Evolutionary conservation across 768 basidiomycete species (phyloP).

Genomic region (Baorangia bicolor): DNA sequence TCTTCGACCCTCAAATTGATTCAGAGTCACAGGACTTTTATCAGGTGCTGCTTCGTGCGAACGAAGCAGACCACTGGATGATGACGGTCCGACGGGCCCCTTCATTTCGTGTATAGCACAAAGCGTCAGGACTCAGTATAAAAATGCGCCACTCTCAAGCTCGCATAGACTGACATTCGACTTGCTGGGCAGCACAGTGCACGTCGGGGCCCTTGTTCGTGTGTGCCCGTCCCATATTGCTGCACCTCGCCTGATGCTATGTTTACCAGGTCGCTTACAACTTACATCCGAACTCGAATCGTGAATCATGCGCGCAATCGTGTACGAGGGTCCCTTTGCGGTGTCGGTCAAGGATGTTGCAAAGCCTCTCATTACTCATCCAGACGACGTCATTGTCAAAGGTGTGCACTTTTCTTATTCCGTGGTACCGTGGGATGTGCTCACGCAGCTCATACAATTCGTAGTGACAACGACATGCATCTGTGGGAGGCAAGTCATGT

Average conservation of each 20-base stretch:
- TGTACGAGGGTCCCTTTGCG: neutral
- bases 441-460: neutral
- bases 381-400: slow-evolving; percentile 6
- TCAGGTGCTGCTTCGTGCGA: neutral
- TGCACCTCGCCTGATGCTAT: neutral
- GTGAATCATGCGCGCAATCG: slow-evolving; percentile 2
- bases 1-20: neutral
- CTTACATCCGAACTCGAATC: neutral
- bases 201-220: neutral
- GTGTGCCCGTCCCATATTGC: neutral
- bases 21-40: neutral
- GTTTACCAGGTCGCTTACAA: neutral
- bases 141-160: neutral
- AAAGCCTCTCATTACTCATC: slow-evolving; percentile 3
- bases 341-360: slow-evolving; percentile 2
- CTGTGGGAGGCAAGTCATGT: neutral
- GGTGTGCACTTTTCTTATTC: neutral
- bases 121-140: neutral
- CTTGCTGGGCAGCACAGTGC: neutral
- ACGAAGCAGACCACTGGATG: neutral
- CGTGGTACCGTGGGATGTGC: neutral
- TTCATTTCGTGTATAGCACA: neutral
- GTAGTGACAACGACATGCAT: slow-evolving; percentile 8
- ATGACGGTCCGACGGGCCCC: neutral
- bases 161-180: neutral